These are phyloP conservation scores for Termitomyces heimii DNA, from an alignment of 768 basidiomycete genomes.

Conservation along the genomic window DNA sequence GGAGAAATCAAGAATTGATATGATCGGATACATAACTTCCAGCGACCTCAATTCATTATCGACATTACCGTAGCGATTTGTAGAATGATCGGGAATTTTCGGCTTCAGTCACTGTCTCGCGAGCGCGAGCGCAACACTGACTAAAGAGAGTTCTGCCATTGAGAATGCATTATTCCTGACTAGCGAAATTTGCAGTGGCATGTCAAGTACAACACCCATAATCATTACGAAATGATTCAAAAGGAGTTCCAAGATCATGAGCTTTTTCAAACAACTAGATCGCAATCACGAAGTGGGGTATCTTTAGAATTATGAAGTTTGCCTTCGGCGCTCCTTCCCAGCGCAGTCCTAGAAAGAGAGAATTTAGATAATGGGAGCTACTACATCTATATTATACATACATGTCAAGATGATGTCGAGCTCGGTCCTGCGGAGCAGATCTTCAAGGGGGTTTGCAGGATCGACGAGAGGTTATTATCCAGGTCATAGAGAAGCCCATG, in stretches of 20 bases:
- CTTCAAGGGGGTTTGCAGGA: background rate
- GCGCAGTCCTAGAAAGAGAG: background rate
- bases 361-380: background rate
- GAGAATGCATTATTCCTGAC: background rate
- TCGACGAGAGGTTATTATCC: background rate
- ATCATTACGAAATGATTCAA: background rate
- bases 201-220: background rate
- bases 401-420: background rate
- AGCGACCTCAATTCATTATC: background rate
- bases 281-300: no score
- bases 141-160: background rate
- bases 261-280: background rate
- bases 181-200: background rate
- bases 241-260: background rate
- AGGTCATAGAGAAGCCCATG: no score
- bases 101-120: background rate
- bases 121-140: no score
- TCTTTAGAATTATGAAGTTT: no score
- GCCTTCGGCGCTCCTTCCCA: background rate
- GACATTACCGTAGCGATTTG: background rate
- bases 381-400: background rate
- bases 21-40: background rate
- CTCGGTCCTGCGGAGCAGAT: background rate
- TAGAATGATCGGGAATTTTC: background rate
- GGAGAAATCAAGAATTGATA: background rate